Base-by-base conservation (phyloP, 306 rosid genomes). In the Abrus precatorius region DNA sequence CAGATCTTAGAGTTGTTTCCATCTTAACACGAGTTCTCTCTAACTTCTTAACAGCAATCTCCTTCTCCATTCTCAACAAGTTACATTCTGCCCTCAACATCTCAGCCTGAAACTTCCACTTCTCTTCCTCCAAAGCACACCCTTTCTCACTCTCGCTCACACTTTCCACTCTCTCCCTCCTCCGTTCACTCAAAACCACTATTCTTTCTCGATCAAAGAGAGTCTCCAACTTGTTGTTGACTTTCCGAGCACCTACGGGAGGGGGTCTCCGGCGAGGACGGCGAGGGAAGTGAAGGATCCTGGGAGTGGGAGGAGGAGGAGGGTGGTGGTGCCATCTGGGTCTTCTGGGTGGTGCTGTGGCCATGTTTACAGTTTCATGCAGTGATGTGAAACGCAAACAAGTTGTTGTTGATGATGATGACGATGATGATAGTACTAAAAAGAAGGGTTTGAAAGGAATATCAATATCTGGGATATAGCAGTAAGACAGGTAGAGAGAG, bases 81-180 rank as follows among this genome's bases (percentile, higher is more conserved):
- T 90, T 95, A 65, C 99, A 95, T 87, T 95, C 99, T 0, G 98
- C 97, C 61, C 98, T 95, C 90, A 95, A 69, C 92, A 93, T 91
- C 80, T 95, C 99, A 0, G 93, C 96, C 79, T 91, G 96, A 88
- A 95, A 91, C 89, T 92, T 87, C 97, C 99, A 93, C 63, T 89
- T 93, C 65, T 90, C 93, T 79, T 91, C 97, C 45, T 88, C 97
- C 77, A 82, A 61, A 13, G 9, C 84, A 66, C 62, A 59, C 69
- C 82, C 75, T 12, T 63, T 2, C 4, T 5, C 11, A n/a, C 48
- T 20, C 50, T 20, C 48, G 1, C 5, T 8, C 9, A 5, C 5
- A 40, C 62, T 85, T 57, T 72, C 83, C 29, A 89, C 94, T 73
- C 93, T 77, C 92, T 69, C 97, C 78, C 86, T 80, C 32, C 94